Evolutionary conservation across 345 rosid species (phyloP).

Genomic region (Conringia planisiliqua): DNA sequence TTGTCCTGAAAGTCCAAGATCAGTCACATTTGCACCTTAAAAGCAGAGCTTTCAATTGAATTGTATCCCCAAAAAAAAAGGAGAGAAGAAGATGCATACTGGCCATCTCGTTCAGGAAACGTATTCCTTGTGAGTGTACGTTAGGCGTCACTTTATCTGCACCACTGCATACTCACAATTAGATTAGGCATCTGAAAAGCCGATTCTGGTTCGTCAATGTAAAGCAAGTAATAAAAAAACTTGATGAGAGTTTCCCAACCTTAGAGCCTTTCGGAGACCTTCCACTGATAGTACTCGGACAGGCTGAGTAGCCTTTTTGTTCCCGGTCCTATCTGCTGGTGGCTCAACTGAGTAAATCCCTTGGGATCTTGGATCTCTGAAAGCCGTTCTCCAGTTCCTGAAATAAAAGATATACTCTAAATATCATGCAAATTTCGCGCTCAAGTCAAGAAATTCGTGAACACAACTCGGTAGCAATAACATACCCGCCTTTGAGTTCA

Average conservation of each 20-base stretch:
- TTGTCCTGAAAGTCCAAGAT: constrained; percentile 41
- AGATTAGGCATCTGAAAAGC: neutral
- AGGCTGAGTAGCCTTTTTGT: constrained; percentile 48
- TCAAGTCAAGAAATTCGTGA: neutral
- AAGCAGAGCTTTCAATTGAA: neutral
- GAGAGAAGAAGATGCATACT: constrained; percentile 41
- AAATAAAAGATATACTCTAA: neutral
- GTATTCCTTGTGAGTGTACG: constrained; percentile 79
- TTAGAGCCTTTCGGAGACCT: constrained; percentile 74
- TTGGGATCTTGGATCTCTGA: constrained; percentile 45
- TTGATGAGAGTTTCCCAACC: constrained; percentile 38
- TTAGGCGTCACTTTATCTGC: constrained; percentile 89
- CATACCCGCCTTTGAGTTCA: constrained; percentile 95
- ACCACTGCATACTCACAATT: constrained; percentile 43
- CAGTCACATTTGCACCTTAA: constrained; percentile 1
- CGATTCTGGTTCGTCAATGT: neutral
- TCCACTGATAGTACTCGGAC: constrained; percentile 66
- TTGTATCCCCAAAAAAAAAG: neutral
- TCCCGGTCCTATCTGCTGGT: constrained; percentile 42
- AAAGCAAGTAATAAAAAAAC: neutral
- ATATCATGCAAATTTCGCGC: neutral
- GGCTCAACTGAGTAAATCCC: constrained; percentile 75
- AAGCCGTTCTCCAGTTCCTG: constrained; percentile 72
- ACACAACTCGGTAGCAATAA: constrained; percentile 18
- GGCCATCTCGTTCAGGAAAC: constrained; percentile 80